Percentiles rank a stretch among this genome's conserved stretches.
Evolutionary conservation across 139 green algal species (phyloP).

Genomic region (Gonium pectorale): DNA sequence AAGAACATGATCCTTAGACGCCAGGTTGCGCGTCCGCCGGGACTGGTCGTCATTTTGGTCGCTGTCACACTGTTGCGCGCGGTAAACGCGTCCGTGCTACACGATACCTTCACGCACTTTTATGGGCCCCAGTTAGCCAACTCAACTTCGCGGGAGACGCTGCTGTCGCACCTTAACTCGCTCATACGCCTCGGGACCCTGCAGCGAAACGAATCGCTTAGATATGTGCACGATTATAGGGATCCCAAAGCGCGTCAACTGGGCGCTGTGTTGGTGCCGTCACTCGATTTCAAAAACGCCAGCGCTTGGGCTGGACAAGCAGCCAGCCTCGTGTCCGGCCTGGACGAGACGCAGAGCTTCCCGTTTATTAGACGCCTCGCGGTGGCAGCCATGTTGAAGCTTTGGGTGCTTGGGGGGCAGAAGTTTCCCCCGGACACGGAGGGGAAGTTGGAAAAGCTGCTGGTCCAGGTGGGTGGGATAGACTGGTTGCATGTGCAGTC

Average conservation of each 20-base stretch:
- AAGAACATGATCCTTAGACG: no score
- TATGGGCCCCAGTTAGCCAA: neutral
- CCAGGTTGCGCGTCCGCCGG: no score
- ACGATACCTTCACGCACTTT: neutral
- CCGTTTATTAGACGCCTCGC: neutral
- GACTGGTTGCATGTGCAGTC: neutral
- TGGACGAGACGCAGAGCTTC: slow-evolving; percentile 9
- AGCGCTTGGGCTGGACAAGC: neutral
- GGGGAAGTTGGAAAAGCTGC: neutral
- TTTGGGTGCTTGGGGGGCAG: neutral
- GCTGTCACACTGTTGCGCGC: no score
- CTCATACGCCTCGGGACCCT: neutral
- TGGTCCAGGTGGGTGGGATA: neutral
- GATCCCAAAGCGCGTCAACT: neutral
- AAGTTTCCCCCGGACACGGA: neutral
- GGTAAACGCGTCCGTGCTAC: no score
- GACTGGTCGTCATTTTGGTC: no score
- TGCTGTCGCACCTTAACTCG: slow-evolving; percentile 4
- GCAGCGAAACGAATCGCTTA: neutral
- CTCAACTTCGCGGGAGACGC: neutral
- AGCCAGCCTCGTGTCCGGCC: neutral
- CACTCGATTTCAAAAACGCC: neutral
- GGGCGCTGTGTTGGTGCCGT: neutral
- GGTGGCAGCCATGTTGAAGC: neutral
- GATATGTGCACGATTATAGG: slow-evolving; percentile 16